Evolutionary conservation across 331 rosid species (phyloP).

Genomic region (Pyrus hybrid): DNA sequence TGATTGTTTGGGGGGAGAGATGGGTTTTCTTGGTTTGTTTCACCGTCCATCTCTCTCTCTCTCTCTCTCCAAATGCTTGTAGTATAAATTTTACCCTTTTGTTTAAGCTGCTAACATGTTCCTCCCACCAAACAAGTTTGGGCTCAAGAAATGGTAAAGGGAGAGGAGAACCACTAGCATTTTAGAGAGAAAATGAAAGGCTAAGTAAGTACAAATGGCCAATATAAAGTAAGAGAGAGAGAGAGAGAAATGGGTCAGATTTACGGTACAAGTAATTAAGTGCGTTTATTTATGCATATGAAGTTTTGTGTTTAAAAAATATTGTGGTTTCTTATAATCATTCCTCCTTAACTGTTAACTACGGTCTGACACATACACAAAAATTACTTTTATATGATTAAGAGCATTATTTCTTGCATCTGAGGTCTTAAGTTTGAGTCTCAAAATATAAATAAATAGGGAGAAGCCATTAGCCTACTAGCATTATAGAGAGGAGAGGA

Average conservation of each 20-base stretch:
- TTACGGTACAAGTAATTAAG: no score
- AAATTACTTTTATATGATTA: no score
- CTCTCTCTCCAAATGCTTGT: slow-evolving; percentile 20
- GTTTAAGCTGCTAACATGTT: slow-evolving; percentile 60
- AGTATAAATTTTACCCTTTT: slow-evolving; percentile 11
- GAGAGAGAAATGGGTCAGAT: neutral
- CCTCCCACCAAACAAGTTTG: neutral
- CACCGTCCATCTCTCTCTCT: slow-evolving; percentile 38
- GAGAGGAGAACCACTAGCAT: slow-evolving; percentile 47
- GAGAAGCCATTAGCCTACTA: slow-evolving; percentile 10
- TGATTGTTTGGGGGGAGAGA: slow-evolving; percentile 35
- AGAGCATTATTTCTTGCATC: no score
- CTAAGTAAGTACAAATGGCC: slow-evolving; percentile 3
- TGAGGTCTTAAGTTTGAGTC: no score
- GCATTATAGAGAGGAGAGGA: neutral
- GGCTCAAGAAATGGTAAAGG: slow-evolving; percentile 21
- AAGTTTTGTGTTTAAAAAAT: no score
- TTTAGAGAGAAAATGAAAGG: slow-evolving; percentile 16
- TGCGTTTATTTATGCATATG: no score
- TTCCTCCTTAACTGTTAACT: no score
- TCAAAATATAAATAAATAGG: neutral
- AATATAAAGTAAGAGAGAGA: neutral
- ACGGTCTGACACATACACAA: no score
- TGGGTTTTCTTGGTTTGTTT: slow-evolving; percentile 30
- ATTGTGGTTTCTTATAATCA: no score